Conservation (phyloP, 2,329 filamentous ascomycete genomes). For the Zalaria sp. region DNA sequence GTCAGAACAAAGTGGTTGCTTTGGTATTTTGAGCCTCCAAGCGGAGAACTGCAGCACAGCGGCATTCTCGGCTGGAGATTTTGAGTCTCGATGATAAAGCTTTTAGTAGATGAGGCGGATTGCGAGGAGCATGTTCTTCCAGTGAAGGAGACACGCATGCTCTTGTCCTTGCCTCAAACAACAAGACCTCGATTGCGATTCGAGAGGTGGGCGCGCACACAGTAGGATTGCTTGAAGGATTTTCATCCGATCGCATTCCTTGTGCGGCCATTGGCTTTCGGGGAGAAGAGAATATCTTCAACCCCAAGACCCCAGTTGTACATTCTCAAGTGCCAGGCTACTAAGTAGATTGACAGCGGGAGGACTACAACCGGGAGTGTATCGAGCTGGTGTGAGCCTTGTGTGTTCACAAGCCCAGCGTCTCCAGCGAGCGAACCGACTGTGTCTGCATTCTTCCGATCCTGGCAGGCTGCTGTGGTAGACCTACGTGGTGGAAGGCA, state of each 20-base stretch:
- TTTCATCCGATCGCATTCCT: not conserved
- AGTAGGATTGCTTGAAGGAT: not conserved
- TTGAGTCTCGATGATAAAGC: conserved; percentile 36
- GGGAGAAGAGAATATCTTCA: conserved; percentile 4
- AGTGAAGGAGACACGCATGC: conserved; percentile 8
- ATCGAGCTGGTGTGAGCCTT: conserved; percentile 61
- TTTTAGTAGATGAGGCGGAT: conserved; percentile 62
- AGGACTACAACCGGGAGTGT: conserved; percentile 7
- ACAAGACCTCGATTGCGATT: conserved; percentile 13
- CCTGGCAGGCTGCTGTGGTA: not conserved
- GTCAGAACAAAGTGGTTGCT: conserved; percentile 72
- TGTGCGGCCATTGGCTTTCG: conserved; percentile 9
- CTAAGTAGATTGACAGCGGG: conserved; percentile 23
- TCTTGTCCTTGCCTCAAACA: conserved; percentile 8
- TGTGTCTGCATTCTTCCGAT: conserved; percentile 51
- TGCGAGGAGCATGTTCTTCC: conserved; percentile 9
- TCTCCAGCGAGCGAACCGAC: conserved; percentile 72
- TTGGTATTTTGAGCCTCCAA: conserved; percentile 58
- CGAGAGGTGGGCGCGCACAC: conserved; percentile 4
- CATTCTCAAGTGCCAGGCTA: conserved; percentile 43
- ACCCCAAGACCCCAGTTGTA: conserved; percentile 38
- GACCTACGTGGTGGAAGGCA: conserved; percentile 43
- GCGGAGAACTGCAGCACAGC: conserved; percentile 88
- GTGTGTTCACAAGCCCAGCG: conserved; percentile 19
- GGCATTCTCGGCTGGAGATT: conserved; percentile 73